Conservation (phyloP, 2,329 filamentous ascomycete genomes). For the Aspergillus sp. region DNA sequence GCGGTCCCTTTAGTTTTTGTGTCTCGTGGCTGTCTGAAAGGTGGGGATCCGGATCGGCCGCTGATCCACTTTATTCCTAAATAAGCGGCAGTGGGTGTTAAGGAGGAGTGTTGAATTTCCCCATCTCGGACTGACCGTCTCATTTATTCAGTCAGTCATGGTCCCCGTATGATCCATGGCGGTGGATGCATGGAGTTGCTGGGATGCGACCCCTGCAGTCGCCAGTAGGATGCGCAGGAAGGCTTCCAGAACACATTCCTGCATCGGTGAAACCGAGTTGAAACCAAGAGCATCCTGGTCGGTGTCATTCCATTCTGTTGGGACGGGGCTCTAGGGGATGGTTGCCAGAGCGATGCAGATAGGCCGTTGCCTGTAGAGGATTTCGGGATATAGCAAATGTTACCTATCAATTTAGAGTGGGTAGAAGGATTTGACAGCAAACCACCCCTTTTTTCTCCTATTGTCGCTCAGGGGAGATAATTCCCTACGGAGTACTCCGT, state of each 20-base stretch:
- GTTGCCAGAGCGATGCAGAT: background rate
- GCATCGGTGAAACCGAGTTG: constrained; percentile 10
- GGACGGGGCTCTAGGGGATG: background rate
- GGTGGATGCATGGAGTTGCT: too few species aligned
- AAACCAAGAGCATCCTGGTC: constrained; percentile 4
- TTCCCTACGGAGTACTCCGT: background rate
- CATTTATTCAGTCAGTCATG: too few species aligned
- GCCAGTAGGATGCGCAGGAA: constrained; percentile 7
- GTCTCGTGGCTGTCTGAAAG: constrained; percentile 6
- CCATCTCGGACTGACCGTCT: too few species aligned
- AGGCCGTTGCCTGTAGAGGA: background rate
- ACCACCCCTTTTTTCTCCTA: background rate
- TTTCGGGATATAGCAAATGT: background rate
- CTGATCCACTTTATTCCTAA: background rate
- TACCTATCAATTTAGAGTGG: background rate
- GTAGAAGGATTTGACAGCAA: background rate
- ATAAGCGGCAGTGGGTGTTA: background rate
- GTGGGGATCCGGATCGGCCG: background rate
- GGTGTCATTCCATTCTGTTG: background rate
- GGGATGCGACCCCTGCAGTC: too few species aligned
- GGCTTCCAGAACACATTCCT: constrained; percentile 9
- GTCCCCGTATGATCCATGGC: too few species aligned
- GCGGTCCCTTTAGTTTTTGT: background rate
- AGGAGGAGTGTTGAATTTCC: too few species aligned
- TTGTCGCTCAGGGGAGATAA: background rate